These are phyloP conservation scores for Chlorella variabilis DNA, from an alignment of 163 green algal species.

Conservation along the genomic window DNA sequence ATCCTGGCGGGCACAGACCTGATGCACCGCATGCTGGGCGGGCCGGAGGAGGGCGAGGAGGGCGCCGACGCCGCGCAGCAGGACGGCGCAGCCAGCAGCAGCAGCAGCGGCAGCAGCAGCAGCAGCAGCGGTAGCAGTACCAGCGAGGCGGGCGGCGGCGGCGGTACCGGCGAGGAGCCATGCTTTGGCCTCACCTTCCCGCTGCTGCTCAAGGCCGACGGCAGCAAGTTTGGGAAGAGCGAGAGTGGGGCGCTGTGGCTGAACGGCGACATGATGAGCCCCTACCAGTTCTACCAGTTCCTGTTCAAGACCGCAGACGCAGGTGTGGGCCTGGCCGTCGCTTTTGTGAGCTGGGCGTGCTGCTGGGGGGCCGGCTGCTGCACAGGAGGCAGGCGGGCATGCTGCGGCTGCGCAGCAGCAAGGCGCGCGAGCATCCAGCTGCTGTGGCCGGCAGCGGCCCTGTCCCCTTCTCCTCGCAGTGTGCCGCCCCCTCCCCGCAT, in stretches of 20 bases:
- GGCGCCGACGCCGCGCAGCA: conserved; percentile 4
- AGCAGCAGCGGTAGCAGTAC: neutral
- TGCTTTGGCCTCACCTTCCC: conserved; percentile 96
- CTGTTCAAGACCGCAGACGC: conserved; percentile 82
- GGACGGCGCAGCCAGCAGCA: neutral
- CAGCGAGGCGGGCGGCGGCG: neutral
- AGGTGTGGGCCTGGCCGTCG: neutral
- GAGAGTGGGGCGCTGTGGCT: conserved; percentile 90
- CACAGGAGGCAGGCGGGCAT: no score
- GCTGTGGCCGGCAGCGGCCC: no score
- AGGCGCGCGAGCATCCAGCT: no score
- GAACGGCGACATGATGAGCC: conserved; percentile 87
- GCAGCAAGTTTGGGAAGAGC: conserved; percentile 97
- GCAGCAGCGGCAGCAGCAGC: conserved; percentile 30
- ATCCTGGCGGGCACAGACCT: conserved; percentile 84
- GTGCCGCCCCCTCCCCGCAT: no score
- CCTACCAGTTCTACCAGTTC: conserved; percentile 99
- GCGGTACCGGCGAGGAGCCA: neutral
- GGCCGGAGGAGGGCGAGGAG: conserved; percentile 35
- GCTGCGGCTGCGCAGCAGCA: no score
- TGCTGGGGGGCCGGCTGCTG: neutral
- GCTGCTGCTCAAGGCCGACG: conserved; percentile 87
- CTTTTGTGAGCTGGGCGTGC: neutral
- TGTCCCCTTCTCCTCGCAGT: no score
- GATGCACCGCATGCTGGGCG: conserved; percentile 45